Percentiles rank a stretch among this genome's conserved stretches.
These are phyloP conservation scores for Scolecobasidium constrictum DNA, from an alignment of 2,329 filamentous ascomycete genomes.

Conservation along the genomic window DNA sequence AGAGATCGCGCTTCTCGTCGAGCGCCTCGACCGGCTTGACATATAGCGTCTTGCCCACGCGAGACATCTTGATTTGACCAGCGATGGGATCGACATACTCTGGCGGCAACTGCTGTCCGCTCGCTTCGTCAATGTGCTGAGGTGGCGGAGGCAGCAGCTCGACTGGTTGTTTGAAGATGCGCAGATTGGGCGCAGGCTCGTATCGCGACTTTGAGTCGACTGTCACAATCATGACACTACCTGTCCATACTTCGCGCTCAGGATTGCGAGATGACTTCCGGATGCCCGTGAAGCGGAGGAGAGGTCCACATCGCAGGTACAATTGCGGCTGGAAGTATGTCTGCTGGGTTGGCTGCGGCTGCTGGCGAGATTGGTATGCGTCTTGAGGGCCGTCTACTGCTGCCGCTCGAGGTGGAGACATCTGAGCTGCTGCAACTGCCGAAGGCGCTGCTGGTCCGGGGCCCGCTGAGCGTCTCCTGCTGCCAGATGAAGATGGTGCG, in stretches of 20 bases:
- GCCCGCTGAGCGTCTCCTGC: conserved; percentile 31
- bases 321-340: conserved; percentile 74
- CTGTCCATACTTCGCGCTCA: conserved; percentile 79
- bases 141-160: conserved; percentile 72
- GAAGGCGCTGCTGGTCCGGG: not conserved
- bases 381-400: conserved; percentile 38
- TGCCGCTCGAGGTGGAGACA: conserved; percentile 11
- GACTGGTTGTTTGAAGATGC: conserved; percentile 79
- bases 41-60: conserved; percentile 76
- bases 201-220: conserved; percentile 76
- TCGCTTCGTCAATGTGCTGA: conserved; percentile 50
- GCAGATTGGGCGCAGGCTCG: conserved; percentile 61
- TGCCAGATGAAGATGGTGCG: conserved; percentile 13
- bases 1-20: conserved; percentile 67
- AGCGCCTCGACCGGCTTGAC: conserved; percentile 83
- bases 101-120: conserved; percentile 50
- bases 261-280: conserved; percentile 33
- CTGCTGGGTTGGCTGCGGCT: conserved; percentile 45
- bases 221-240: conserved; percentile 92
- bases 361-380: conserved; percentile 43
- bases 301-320: conserved; percentile 79
- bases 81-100: conserved; percentile 86
- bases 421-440: not conserved
- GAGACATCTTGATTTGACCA: conserved; percentile 74
- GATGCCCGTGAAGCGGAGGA: conserved; percentile 82